Conservation (phyloP, 208 protist species). For the Acanthamoeba royreba region DNA sequence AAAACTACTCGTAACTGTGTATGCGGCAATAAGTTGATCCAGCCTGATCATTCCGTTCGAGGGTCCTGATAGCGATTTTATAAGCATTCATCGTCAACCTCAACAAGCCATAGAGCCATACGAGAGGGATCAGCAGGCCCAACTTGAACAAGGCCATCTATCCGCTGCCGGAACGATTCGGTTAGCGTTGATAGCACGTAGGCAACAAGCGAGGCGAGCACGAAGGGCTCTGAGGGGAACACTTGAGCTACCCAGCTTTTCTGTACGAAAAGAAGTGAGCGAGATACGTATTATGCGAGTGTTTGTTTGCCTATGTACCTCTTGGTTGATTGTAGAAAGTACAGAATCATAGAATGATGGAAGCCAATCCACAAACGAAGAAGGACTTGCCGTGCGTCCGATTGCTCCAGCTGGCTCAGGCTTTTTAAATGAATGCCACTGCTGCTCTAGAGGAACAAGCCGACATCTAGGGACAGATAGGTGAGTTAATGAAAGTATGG, state of each 20-base stretch:
- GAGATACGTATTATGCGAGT: too few species aligned
- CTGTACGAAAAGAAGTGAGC: too few species aligned
- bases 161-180: background rate
- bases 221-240: background rate
- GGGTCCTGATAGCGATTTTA: too few species aligned
- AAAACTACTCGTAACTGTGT: background rate
- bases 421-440: background rate
- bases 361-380: background rate
- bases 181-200: background rate
- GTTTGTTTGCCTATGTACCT: too few species aligned
- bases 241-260: background rate
- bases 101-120: too few species aligned
- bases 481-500: background rate
- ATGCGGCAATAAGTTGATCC: background rate
- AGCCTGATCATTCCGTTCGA: too few species aligned
- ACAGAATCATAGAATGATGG: background rate
- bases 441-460: background rate
- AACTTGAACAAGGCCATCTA: background rate
- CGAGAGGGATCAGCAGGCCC: too few species aligned
- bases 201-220: background rate
- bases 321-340: background rate
- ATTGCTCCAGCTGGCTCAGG: too few species aligned
- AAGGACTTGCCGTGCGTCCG: background rate
- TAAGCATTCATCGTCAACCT: too few species aligned
- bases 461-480: background rate